Evolutionary conservation across 495 filamentous ascomycete genomes (phyloP).

Genomic region (Hyaloscypha variabilis): DNA sequence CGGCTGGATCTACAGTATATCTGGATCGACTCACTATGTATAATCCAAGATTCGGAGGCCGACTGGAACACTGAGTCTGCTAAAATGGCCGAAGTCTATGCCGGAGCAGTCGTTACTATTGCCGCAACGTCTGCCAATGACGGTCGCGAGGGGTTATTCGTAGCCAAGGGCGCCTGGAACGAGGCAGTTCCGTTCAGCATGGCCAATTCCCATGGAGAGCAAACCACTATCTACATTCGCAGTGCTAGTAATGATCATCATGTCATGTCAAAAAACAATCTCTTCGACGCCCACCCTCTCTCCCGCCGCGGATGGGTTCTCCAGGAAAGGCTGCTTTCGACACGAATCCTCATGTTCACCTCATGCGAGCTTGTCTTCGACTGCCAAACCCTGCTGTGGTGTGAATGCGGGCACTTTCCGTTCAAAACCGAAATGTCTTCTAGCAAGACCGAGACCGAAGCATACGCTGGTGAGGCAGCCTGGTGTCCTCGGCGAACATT

Average conservation of each 20-base stretch:
- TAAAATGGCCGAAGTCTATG: slow-evolving; percentile 27
- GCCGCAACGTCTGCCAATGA: slow-evolving; percentile 18
- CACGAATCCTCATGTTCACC: no score
- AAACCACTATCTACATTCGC: slow-evolving; percentile 10
- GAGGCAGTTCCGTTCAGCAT: slow-evolving; percentile 7
- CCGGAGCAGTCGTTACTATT: slow-evolving; percentile 24
- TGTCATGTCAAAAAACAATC: neutral
- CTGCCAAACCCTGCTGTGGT: no score
- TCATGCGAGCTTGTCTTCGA: no score
- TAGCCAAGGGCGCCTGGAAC: slow-evolving; percentile 1
- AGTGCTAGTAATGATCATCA: slow-evolving; percentile 8
- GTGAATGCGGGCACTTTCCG: no score
- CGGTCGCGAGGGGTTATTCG: slow-evolving; percentile 13
- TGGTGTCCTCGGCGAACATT: no score
- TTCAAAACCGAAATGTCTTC: no score
- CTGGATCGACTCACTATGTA: no score
- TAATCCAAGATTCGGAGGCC: slow-evolving; percentile 23
- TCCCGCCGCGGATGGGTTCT: no score
- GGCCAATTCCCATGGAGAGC: neutral
- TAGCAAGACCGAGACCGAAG: no score
- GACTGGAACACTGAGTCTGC: slow-evolving; percentile 24
- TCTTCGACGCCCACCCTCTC: neutral
- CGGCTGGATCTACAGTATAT: slow-evolving; percentile 22
- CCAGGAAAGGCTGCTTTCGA: no score
- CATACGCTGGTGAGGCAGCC: no score